Evolutionary conservation across 2,329 filamentous ascomycete genomes (phyloP).

Genomic region (Monascus ruber): DNA sequence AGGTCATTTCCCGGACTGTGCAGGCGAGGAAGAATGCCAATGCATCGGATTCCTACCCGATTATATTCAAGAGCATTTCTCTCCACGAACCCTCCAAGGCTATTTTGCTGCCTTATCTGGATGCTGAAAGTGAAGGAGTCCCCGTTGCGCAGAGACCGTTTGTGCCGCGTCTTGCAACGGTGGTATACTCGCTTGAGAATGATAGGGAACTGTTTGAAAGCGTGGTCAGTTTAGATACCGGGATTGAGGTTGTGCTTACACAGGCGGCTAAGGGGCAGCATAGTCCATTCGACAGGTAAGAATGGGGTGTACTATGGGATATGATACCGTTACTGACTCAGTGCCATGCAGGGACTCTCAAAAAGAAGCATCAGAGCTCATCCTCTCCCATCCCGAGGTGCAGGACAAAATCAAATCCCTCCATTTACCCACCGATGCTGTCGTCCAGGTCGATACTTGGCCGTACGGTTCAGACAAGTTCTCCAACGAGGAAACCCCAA

Average conservation of each 20-base stretch:
- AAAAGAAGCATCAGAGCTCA: neutral
- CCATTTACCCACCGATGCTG: conserved; percentile 1
- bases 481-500: conserved; percentile 2
- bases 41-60: neutral
- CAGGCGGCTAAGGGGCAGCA: conserved; percentile 1
- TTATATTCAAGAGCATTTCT: conserved; percentile 1
- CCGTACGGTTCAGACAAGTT: conserved; percentile 2
- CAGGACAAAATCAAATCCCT: conserved; percentile 1
- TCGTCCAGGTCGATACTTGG: conserved; percentile 3
- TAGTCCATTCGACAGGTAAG: conserved; percentile 1
- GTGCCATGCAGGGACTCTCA: neutral
- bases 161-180: conserved; percentile 1
- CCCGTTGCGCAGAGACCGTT: conserved; percentile 1
- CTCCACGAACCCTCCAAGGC: conserved; percentile 4
- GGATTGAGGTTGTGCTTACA: neutral
- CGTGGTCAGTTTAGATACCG: conserved; percentile 2
- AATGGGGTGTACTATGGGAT: neutral
- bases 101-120: conserved; percentile 2
- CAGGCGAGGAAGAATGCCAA: neutral
- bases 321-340: too few relatives aligned
- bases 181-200: neutral
- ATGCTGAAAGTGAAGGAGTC: conserved; percentile 2
- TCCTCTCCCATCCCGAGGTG: neutral
- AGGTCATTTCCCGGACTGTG: neutral
- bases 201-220: conserved; percentile 1